Evolutionary conservation across 352 stramenopile species (phyloP), one percentile per base, ranked within the genome.

Genomic region (Pythium brassicae): DNA sequence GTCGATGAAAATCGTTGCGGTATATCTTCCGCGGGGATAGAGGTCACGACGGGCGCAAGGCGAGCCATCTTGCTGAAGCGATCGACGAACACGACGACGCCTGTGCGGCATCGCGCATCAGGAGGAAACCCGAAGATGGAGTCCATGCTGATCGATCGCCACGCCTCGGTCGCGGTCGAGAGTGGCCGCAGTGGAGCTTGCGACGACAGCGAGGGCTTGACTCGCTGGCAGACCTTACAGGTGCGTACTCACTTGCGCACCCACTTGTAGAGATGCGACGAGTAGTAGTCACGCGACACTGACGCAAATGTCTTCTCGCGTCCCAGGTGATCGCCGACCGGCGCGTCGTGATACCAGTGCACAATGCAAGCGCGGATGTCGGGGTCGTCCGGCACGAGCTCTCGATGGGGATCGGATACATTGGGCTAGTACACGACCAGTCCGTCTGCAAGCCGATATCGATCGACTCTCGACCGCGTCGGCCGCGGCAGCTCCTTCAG

Each of bases 51-150:
- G 0, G 57, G 19, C 23, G 51, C 46, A 22, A 72, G 57, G 26
- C 72, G 57, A 0, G 63, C 17, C 58, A 66, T 72, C 59, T 71
- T 75, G 26, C 58, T 74, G 42, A 74, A 59, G 7, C 56, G 56
- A 11, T 74, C 60, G 5, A 80, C 59, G 17, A 71, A 62, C 6
- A 71, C 64, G 0, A 72, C 9, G 19, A 75, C 55, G 1, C 62
- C 56, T 0, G 58, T 67, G 20, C 61, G 53, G 2, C 48, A 50
- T 0, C 43, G 19, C 1, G 8, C 19, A 35, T 71, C 63, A n/a
- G 8, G 3, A 0, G 44, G 32, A 1, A 48, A 20, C 0, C 54
- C 54, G 9, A 60, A 60, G 4, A 60, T 19, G 15, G 53, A 52
- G 44, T 60, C 22, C 45, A 54, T 60, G 37, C 20, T 47, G 4